Evolutionary conservation across 495 filamentous ascomycete genomes (phyloP).

Genomic region (Penicillium roqueforti): DNA sequence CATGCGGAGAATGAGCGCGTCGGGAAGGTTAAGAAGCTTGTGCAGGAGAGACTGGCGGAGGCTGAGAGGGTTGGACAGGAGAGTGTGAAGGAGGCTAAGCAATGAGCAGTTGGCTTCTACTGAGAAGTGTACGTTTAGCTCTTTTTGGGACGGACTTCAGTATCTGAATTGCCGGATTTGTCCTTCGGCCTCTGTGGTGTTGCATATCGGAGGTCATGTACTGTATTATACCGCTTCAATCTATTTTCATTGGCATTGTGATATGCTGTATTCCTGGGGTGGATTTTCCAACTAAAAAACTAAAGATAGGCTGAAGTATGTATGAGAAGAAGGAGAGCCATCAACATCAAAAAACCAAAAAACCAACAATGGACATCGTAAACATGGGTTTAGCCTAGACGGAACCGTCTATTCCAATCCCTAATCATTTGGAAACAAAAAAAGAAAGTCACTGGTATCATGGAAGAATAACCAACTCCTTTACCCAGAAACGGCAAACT

Average conservation of each 20-base stretch:
- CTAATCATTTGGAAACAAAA: constrained; percentile 20
- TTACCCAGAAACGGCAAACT: constrained; percentile 21
- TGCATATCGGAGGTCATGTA: constrained; percentile 24
- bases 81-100: neutral
- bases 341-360: constrained; percentile 6
- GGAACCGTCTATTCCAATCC: constrained; percentile 5
- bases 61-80: neutral
- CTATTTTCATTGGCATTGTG: constrained; percentile 7
- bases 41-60: constrained; percentile 16
- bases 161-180: neutral
- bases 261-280: neutral
- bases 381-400: constrained; percentile 8
- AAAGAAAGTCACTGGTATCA: constrained; percentile 31
- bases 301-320: constrained; percentile 12
- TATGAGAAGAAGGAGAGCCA: constrained; percentile 13
- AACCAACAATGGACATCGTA: constrained; percentile 15
- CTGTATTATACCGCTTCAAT: constrained; percentile 23
- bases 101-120: neutral
- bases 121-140: neutral
- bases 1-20: constrained; percentile 21
- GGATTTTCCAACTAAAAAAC: neutral
- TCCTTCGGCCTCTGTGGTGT: constrained; percentile 13
- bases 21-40: constrained; percentile 27
- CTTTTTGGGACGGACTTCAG: constrained; percentile 1
- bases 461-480: constrained; percentile 31